Evolutionary conservation across 495 filamentous ascomycete genomes (phyloP).

Genomic region (Penicillium malachiteum): DNA sequence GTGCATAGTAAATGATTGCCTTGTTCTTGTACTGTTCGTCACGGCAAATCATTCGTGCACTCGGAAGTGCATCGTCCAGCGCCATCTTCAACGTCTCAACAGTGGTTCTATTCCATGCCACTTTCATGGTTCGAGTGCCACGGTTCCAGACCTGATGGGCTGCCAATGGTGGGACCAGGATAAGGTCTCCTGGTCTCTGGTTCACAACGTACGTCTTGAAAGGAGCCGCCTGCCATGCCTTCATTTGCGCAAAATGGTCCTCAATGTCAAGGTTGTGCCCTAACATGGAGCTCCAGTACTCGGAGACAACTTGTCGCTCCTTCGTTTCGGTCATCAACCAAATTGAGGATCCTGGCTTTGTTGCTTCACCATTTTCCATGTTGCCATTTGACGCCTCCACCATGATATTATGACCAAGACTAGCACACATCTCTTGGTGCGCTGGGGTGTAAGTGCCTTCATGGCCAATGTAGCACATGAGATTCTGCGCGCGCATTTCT

Average conservation of each 20-base stretch:
- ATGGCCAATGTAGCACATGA: slow-evolving; percentile 98
- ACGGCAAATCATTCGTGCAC: slow-evolving; percentile 88
- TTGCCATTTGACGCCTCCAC: slow-evolving; percentile 71
- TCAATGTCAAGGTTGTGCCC: slow-evolving; percentile 97
- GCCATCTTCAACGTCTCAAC: slow-evolving; percentile 86
- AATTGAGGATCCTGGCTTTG: slow-evolving; percentile 81
- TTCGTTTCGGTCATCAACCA: slow-evolving; percentile 98
- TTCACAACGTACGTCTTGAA: slow-evolving; percentile 92
- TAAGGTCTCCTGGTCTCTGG: slow-evolving; percentile 89
- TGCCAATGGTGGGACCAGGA: slow-evolving; percentile 92
- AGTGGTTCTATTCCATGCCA: slow-evolving; percentile 97
- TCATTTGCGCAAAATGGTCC: slow-evolving; percentile 90
- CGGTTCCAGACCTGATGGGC: slow-evolving; percentile 99
- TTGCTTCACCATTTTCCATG: slow-evolving; percentile 59
- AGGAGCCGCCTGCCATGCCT: slow-evolving; percentile 87
- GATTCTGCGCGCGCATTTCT: slow-evolving; percentile 85
- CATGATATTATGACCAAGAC: slow-evolving; percentile 96
- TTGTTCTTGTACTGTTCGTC: slow-evolving; percentile 99
- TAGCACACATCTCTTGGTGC: slow-evolving; percentile 97
- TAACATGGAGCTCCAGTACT: slow-evolving; percentile 87
- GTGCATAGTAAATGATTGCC: slow-evolving; percentile 83
- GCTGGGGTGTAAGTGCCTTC: slow-evolving; percentile 97
- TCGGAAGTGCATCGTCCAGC: slow-evolving; percentile 79
- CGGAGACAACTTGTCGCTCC: slow-evolving; percentile 80
- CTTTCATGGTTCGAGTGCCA: slow-evolving; percentile 91